Percentiles rank a stretch among this genome's conserved stretches.
phyloP scores from a whole-genome alignment of 2,329 filamentous ascomycete species.

The Monosporascus sp. region DNA sequence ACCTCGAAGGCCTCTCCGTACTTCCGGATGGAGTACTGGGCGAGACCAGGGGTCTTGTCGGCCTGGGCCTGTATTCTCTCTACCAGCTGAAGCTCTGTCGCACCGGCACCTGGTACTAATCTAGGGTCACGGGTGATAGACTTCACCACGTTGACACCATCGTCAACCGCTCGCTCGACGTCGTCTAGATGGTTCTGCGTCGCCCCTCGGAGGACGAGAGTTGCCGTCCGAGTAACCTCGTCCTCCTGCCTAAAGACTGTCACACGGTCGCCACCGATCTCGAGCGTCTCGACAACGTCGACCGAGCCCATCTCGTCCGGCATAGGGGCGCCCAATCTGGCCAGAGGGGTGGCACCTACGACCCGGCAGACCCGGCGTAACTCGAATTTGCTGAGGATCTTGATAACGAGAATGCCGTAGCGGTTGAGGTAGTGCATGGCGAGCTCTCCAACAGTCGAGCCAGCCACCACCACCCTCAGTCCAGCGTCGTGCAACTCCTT shows the following conservation, averaged over 20 bases:
- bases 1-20: conserved; percentile 98
- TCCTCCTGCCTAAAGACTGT: conserved; percentile 98
- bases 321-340: conserved; percentile 93
- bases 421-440: conserved; percentile 98
- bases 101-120: conserved; percentile 88
- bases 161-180: conserved; percentile 92
- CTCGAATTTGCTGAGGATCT: conserved; percentile 97
- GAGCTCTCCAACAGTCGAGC: conserved; percentile 89
- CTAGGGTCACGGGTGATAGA: conserved; percentile 91
- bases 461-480: conserved; percentile 84
- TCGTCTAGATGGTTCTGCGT: conserved; percentile 98
- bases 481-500: conserved; percentile 96
- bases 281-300: conserved; percentile 92
- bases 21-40: conserved; percentile 96
- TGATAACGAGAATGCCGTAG: conserved; percentile 92
- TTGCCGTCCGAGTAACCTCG: conserved; percentile 86
- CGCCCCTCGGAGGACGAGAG: conserved; percentile 86
- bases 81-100: conserved; percentile 88
- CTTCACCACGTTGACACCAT: conserved; percentile 98
- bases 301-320: conserved; percentile 98
- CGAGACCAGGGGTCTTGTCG: conserved; percentile 86
- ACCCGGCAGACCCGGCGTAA: conserved; percentile 91
- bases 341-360: conserved; percentile 92
- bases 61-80: conserved; percentile 86
- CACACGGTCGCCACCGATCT: conserved; percentile 96